Evolutionary conservation across 108 stramenopile species (phyloP).

Genomic region (Cylindrotheca fusiformis): DNA sequence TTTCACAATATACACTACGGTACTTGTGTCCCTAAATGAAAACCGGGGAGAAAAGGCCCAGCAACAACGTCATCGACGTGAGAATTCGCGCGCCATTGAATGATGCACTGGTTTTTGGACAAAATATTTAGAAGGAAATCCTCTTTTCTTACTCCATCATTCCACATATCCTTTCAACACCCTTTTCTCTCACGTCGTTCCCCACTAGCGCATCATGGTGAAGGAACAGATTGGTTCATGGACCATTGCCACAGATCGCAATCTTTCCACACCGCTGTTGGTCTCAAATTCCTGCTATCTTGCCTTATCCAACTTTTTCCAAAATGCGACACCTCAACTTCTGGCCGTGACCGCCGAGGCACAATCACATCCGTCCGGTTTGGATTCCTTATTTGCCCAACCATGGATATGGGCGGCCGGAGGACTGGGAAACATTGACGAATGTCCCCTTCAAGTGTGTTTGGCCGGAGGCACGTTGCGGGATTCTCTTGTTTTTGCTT

Average conservation of each 20-base stretch:
- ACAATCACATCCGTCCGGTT: slow-evolving; percentile 44
- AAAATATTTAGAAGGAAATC: too few species aligned
- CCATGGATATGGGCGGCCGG: slow-evolving; percentile 53
- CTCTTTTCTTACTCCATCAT: too few species aligned
- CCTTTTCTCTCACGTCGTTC: too few species aligned
- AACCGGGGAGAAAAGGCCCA: too few species aligned
- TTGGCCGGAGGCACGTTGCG: slow-evolving; percentile 36
- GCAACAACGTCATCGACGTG: too few species aligned
- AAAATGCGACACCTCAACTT: slow-evolving; percentile 6
- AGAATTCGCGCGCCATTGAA: too few species aligned
- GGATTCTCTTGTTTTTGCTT: slow-evolving; percentile 51
- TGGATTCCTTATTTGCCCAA: slow-evolving; percentile 31
- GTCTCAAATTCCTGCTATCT: slow-evolving; percentile 11
- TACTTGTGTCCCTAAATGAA: too few species aligned
- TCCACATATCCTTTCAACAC: too few species aligned
- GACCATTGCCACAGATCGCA: neutral
- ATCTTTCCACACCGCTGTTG: slow-evolving; percentile 4
- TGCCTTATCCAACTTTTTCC: slow-evolving; percentile 22
- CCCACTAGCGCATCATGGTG: too few species aligned
- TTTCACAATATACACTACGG: too few species aligned
- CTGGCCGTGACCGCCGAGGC: slow-evolving; percentile 44
- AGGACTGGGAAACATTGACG: slow-evolving; percentile 54
- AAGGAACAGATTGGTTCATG: neutral
- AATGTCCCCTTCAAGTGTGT: slow-evolving; percentile 46
- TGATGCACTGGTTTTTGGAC: too few species aligned